Evolutionary conservation across 2,329 filamentous ascomycete species (phyloP).

Genomic region (Leptosphaerulina australis): DNA sequence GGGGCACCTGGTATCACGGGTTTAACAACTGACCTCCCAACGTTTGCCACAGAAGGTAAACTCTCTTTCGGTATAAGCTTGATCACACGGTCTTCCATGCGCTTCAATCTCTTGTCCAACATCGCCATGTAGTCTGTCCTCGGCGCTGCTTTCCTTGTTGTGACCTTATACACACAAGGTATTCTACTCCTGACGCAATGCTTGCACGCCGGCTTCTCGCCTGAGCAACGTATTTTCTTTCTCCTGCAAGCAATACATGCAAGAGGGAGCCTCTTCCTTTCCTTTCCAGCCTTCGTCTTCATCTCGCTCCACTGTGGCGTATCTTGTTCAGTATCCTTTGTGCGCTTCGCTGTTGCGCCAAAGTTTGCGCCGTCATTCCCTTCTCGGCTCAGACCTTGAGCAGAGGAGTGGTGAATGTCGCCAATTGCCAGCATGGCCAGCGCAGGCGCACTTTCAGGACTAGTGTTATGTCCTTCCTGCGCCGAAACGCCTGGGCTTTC

Average conservation of each 20-base stretch:
- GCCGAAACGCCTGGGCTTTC: conserved; percentile 37
- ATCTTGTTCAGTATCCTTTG: conserved; percentile 42
- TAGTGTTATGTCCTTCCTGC: conserved; percentile 43
- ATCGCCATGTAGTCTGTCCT: conserved; percentile 99
- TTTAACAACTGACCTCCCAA: conserved; percentile 83
- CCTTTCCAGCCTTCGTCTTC: conserved; percentile 79
- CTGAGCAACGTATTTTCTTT: conserved; percentile 98
- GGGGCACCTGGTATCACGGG: conserved; percentile 68
- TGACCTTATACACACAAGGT: conserved; percentile 97
- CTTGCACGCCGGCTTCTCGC: conserved; percentile 96
- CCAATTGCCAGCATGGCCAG: conserved; percentile 40
- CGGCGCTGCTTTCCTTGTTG: conserved; percentile 89
- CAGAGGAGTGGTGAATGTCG: conserved; percentile 38
- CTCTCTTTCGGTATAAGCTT: conserved; percentile 91
- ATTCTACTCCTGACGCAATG: conserved; percentile 92
- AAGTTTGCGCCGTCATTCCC: conserved; percentile 36
- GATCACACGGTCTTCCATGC: conserved; percentile 98
- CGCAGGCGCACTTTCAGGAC: conserved; percentile 43
- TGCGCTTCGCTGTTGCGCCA: conserved; percentile 31
- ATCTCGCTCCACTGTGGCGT: conserved; percentile 58
- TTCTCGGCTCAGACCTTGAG: conserved; percentile 34
- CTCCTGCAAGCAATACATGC: conserved; percentile 94
- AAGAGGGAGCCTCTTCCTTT: conserved; percentile 87
- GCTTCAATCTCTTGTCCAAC: conserved; percentile 91
- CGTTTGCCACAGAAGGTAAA: conserved; percentile 67